Evolutionary conservation across 2,329 filamentous ascomycete genomes (phyloP).

Genomic region (Cordyceps militaris): DNA sequence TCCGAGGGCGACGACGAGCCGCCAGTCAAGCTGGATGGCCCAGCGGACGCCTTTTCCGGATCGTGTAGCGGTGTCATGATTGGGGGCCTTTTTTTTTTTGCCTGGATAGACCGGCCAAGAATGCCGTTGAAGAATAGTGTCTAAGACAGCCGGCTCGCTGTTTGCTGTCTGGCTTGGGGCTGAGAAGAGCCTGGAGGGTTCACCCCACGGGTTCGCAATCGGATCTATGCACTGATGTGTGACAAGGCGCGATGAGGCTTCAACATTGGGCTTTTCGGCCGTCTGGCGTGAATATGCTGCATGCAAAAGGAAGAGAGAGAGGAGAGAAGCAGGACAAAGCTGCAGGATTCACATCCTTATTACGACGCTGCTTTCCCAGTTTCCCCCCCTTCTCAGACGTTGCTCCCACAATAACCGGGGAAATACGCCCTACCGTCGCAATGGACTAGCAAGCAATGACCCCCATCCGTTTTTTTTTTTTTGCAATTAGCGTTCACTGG

Average conservation of each 20-base stretch:
- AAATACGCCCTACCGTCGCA: too few relatives aligned
- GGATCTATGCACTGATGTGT: not conserved
- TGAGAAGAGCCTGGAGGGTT: not conserved
- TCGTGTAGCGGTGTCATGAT: conserved; percentile 3
- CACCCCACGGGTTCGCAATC: not conserved
- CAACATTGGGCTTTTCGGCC: not conserved
- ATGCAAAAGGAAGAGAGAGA: not conserved
- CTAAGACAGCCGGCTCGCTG: too few relatives aligned
- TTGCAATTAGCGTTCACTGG: not conserved
- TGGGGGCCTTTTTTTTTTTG: too few relatives aligned
- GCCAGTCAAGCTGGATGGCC: not conserved
- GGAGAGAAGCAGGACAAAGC: not conserved
- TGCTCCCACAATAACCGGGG: not conserved
- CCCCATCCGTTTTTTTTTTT: not conserved
- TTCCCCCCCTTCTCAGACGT: not conserved
- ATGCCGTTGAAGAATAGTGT: not conserved
- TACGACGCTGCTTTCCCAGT: not conserved
- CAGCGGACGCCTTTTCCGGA: conserved; percentile 3
- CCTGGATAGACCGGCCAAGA: not conserved
- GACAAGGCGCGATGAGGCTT: not conserved
- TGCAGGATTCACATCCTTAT: not conserved
- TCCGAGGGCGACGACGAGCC: not conserved
- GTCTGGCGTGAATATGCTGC: not conserved
- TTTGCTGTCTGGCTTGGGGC: not conserved
- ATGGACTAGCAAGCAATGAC: not conserved